A percentile compares a stretch with the other conserved stretches of the same genome.
Conservation (phyloP, 2,329 filamentous ascomycete genomes). For the Colletotrichum cuscutae region DNA sequence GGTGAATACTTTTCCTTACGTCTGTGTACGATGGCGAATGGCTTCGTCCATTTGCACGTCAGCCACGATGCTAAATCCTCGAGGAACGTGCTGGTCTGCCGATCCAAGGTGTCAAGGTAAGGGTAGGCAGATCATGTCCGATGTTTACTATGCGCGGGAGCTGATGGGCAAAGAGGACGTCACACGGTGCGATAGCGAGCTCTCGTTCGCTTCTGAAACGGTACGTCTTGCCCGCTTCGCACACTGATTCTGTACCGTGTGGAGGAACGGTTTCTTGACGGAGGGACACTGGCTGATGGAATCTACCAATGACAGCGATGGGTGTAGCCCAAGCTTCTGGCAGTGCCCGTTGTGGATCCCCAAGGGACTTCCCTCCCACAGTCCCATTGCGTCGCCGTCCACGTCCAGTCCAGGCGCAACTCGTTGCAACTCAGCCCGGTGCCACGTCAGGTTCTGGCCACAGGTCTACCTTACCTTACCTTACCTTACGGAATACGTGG, state of each 20-base stretch:
- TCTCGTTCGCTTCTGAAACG: background rate
- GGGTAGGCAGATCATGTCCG: background rate
- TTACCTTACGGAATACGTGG: too few relatives aligned
- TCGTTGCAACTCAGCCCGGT: constrained; percentile 26
- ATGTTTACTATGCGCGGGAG: too few relatives aligned
- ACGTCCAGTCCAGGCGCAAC: background rate
- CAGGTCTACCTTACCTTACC: background rate
- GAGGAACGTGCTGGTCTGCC: background rate
- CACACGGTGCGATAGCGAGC: background rate
- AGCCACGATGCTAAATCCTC: background rate
- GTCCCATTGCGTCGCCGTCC: background rate
- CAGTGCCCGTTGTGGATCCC: constrained; percentile 29
- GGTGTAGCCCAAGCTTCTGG: constrained; percentile 20
- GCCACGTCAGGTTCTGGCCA: constrained; percentile 34
- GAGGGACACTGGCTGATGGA: background rate
- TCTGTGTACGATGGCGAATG: too few relatives aligned
- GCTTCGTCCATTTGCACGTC: background rate
- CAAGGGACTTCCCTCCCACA: constrained; percentile 13
- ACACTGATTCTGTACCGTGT: background rate
- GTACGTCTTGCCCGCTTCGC: background rate
- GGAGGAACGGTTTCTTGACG: background rate
- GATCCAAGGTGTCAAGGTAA: too few relatives aligned
- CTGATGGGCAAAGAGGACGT: background rate
- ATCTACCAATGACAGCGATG: background rate
- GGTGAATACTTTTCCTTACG: too few relatives aligned